phyloP scores from a whole-genome alignment of 1,284 basidiomycete genomes.

The Sanghuangporus weigelae region DNA sequence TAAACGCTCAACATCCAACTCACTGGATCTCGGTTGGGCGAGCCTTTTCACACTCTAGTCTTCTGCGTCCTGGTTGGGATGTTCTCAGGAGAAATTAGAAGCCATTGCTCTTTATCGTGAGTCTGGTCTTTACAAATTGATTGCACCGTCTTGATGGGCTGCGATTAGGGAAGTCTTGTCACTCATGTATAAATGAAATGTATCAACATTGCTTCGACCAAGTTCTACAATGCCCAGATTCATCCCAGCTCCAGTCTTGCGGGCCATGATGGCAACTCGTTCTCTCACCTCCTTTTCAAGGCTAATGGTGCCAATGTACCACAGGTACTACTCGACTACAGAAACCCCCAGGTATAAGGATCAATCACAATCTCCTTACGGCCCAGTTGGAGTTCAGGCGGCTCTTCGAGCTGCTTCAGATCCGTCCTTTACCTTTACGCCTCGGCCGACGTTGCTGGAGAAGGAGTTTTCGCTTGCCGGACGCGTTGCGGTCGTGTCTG shows the following conservation, averaged over 20 bases:
- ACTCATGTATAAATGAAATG: neutral
- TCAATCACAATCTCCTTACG: conserved; percentile 37
- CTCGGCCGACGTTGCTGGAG: conserved; percentile 53
- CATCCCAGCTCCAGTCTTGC: neutral
- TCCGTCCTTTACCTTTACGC: conserved; percentile 23
- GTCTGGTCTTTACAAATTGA: too few relatives aligned
- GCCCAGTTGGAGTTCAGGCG: conserved; percentile 56
- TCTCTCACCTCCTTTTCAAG: neutral
- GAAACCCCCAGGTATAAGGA: neutral
- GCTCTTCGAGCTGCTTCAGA: conserved; percentile 42
- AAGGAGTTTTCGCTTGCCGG: conserved; percentile 66
- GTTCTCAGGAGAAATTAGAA: too few relatives aligned
- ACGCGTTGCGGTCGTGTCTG: conserved; percentile 72
- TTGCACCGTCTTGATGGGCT: too few relatives aligned
- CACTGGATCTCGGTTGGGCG: too few relatives aligned
- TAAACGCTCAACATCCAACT: too few relatives aligned
- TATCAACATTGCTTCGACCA: neutral
- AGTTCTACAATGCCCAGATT: neutral
- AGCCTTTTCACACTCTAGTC: too few relatives aligned
- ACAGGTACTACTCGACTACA: neutral
- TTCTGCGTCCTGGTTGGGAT: too few relatives aligned
- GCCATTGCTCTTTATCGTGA: too few relatives aligned
- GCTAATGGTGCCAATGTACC: neutral
- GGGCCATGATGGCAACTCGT: neutral
- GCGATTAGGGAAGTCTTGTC: too few relatives aligned